A percentile compares a stretch with the other conserved stretches of the same genome.
phyloP scores from a whole-genome alignment of 331 rosid species.

The Telfairia occidentalis region DNA sequence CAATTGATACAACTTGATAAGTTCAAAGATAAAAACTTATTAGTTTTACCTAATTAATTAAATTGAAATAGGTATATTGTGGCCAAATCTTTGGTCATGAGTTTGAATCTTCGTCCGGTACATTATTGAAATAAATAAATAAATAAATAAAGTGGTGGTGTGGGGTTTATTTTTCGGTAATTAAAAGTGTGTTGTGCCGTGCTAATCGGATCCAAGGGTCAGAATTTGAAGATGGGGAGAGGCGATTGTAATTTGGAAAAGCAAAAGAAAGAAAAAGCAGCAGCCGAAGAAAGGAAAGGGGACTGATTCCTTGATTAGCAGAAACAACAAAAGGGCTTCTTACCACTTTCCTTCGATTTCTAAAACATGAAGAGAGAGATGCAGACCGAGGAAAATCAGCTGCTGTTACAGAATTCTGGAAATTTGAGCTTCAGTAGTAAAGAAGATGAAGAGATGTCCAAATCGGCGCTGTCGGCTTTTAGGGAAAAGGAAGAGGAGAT shows the following conservation, averaged over 20 bases:
- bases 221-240: background rate
- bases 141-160: too few relatives aligned
- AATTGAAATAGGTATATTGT: too few relatives aligned
- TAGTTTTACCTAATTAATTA: too few relatives aligned
- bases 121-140: too few relatives aligned
- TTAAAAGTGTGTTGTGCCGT: background rate
- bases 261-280: background rate
- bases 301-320: background rate
- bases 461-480: conserved; percentile 28
- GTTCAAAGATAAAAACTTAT: too few relatives aligned
- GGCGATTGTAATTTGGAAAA: background rate
- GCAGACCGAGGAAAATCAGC: conserved; percentile 19
- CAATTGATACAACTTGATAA: too few relatives aligned
- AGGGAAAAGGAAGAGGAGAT: conserved; percentile 39
- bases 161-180: too few relatives aligned
- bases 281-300: background rate
- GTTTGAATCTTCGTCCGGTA: too few relatives aligned
- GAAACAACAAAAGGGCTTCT: background rate
- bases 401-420: conserved; percentile 57
- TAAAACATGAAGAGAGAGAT: too few relatives aligned
- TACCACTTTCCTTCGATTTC: too few relatives aligned
- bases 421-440: conserved; percentile 84
- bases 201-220: background rate
- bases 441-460: conserved; percentile 54
- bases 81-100: too few relatives aligned